These are phyloP conservation scores for Globisporangium uncinulatum DNA, from an alignment of 352 stramenopile species.

Conservation along the genomic window DNA sequence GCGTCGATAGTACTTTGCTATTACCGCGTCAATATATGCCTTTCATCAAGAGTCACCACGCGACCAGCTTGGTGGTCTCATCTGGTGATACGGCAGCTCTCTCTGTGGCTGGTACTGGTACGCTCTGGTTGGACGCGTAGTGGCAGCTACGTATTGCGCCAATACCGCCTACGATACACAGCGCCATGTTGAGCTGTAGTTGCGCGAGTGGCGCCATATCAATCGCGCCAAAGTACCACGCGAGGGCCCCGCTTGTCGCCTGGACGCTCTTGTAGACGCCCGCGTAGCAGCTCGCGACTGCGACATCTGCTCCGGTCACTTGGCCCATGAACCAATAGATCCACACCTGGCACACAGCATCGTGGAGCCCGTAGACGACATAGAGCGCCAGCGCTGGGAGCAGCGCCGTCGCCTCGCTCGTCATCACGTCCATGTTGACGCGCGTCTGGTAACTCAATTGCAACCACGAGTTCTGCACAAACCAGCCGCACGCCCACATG, in stretches of 20 bases:
- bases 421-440: constrained; percentile 21
- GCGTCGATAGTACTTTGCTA: no score
- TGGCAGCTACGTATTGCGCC: constrained; percentile 9
- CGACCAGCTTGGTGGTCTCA: background rate
- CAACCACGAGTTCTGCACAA: constrained; percentile 16
- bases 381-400: constrained; percentile 40
- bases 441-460: constrained; percentile 16
- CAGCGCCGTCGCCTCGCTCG: background rate
- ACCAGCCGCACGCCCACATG: constrained; percentile 37
- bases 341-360: constrained; percentile 75
- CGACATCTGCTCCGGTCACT: constrained; percentile 26
- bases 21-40: no score
- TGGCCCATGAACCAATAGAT: constrained; percentile 75
- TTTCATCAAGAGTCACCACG: no score
- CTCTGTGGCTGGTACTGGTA: background rate
- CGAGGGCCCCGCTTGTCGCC: constrained; percentile 22
- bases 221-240: constrained; percentile 33
- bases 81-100: no score
- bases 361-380: constrained; percentile 61
- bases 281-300: constrained; percentile 39
- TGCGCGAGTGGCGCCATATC: constrained; percentile 17
- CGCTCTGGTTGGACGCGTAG: background rate
- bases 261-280: constrained; percentile 73
- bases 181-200: constrained; percentile 30
- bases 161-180: constrained; percentile 17